Conservation (phyloP, 1,139 yeast species). For the Diutina mesorugosa region DNA sequence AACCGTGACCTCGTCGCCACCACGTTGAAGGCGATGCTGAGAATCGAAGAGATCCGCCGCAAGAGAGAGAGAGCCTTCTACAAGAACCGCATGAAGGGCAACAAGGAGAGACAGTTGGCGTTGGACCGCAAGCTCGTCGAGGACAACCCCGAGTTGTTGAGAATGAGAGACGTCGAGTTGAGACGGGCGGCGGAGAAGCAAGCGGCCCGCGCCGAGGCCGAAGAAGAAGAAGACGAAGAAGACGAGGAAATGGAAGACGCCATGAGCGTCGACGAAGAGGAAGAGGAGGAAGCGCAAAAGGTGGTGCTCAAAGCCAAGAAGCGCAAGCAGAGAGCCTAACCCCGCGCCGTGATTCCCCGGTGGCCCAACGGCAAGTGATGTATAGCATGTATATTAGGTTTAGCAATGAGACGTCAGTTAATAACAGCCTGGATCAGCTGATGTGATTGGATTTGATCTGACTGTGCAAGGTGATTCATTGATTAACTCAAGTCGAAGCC, state of each 20-base stretch:
- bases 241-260: constrained; percentile 32
- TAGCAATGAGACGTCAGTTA: background rate
- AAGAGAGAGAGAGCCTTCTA: constrained; percentile 97
- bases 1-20: constrained; percentile 93
- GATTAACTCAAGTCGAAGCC: constrained; percentile 56
- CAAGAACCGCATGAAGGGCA: constrained; percentile 98
- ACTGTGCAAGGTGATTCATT: no score
- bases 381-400: background rate
- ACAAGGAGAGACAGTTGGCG: constrained; percentile 74
- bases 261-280: constrained; percentile 29
- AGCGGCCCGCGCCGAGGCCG: constrained; percentile 32
- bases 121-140: constrained; percentile 84
- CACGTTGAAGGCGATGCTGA: constrained; percentile 87
- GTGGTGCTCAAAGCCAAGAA: constrained; percentile 66
- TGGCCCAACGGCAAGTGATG: background rate
- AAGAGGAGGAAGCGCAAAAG: constrained; percentile 49
- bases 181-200: constrained; percentile 66
- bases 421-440: no score
- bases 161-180: constrained; percentile 86
- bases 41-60: constrained; percentile 91
- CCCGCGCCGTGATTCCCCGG: background rate
- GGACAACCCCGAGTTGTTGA: constrained; percentile 75
- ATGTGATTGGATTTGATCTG: no score
- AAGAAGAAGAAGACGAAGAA: constrained; percentile 25
- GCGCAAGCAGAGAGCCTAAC: background rate